Conservation (phyloP, 371 early-diverging fungal species). For the Saksenaea oblongispora region DNA sequence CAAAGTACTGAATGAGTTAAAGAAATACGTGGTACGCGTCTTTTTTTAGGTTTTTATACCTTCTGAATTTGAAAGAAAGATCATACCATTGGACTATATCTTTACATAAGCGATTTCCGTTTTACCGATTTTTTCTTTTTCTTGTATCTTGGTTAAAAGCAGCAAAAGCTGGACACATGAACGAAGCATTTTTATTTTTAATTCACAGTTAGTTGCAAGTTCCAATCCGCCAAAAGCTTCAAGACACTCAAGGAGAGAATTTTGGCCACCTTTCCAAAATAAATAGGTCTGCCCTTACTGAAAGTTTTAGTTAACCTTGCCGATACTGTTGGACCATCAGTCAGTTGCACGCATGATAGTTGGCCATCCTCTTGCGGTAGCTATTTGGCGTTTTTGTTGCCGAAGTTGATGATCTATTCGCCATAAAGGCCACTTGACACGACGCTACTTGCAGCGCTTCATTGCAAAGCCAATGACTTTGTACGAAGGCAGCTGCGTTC, state of each 20-base stretch:
- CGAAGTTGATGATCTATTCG: neutral
- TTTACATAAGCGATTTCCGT: too few relatives aligned
- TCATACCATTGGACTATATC: too few relatives aligned
- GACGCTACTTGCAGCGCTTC: neutral
- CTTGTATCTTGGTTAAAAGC: too few relatives aligned
- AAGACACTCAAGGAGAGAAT: neutral
- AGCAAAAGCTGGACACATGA: neutral
- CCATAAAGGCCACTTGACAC: neutral
- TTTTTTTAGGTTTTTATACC: too few relatives aligned
- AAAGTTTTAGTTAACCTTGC: neutral
- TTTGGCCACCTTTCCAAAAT: neutral
- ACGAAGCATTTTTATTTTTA: neutral
- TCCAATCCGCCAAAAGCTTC: neutral
- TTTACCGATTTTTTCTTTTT: too few relatives aligned
- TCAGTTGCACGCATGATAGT: neutral
- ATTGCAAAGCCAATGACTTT: neutral
- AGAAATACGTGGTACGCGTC: too few relatives aligned
- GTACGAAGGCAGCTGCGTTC: too few relatives aligned
- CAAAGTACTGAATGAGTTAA: too few relatives aligned
- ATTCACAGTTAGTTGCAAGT: neutral
- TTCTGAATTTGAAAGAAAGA: too few relatives aligned
- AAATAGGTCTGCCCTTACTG: neutral
- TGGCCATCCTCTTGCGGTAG: neutral
- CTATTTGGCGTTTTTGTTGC: neutral
- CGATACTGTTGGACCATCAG: neutral